phyloP scores from a whole-genome alignment of 768 basidiomycete species.

The Favolaschia claudopus region DNA sequence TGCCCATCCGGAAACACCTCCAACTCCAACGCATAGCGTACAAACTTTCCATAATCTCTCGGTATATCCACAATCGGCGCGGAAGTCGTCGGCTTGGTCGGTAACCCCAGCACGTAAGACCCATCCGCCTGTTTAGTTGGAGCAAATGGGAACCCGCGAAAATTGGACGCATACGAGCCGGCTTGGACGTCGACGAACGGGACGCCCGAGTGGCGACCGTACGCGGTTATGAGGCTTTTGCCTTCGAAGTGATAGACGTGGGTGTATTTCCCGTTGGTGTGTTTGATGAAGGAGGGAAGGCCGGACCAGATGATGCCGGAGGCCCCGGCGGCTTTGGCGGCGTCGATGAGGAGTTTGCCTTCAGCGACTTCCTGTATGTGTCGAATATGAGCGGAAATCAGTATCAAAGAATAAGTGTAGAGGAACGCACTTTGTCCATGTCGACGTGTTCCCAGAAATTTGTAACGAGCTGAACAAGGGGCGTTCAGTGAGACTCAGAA shows the following conservation, averaged over 20 bases:
- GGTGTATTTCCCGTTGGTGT: neutral
- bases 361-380: constrained; percentile 13
- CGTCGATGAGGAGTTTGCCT: constrained; percentile 19
- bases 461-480: neutral
- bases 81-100: neutral
- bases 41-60: constrained; percentile 12
- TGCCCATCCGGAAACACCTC: constrained; percentile 10
- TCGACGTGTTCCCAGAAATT: constrained; percentile 18
- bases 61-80: constrained; percentile 8
- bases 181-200: constrained; percentile 14
- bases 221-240: constrained; percentile 5
- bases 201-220: constrained; percentile 4
- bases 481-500: neutral
- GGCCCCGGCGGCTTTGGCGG: constrained; percentile 8
- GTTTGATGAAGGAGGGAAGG: neutral
- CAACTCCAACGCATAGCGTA: constrained; percentile 12
- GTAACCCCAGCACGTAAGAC: neutral
- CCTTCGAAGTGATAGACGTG: constrained; percentile 14
- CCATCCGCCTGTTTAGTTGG: neutral
- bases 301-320: constrained; percentile 17
- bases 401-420: neutral
- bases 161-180: constrained; percentile 2
- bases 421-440: neutral
- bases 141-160: neutral
- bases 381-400: neutral